These are phyloP conservation scores for Jackrogersella multiformis DNA, from an alignment of 495 filamentous ascomycete species.

Conservation along the genomic window DNA sequence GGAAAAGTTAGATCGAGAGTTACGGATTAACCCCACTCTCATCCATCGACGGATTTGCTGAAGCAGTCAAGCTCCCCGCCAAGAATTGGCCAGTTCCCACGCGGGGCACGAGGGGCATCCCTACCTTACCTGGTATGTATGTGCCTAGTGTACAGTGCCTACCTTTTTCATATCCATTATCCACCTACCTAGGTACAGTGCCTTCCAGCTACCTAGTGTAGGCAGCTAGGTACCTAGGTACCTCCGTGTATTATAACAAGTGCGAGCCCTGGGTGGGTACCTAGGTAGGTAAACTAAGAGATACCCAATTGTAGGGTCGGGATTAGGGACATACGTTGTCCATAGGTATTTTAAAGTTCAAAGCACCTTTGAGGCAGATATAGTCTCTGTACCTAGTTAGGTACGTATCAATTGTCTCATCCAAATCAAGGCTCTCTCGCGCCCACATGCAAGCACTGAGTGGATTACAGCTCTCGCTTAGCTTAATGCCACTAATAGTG, in stretches of 20 bases:
- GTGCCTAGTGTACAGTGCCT: too few relatives aligned
- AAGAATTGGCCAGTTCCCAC: conserved; percentile 13
- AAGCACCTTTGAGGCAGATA: neutral
- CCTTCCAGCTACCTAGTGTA: too few relatives aligned
- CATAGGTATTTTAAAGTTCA: neutral
- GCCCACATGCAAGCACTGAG: conserved; percentile 27
- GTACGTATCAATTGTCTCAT: neutral
- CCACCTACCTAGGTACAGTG: neutral
- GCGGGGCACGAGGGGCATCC: conserved; percentile 5
- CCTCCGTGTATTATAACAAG: too few relatives aligned
- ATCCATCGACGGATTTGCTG: conserved; percentile 18
- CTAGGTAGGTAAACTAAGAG: neutral
- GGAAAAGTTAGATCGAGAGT: conserved; percentile 29
- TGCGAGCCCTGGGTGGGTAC: too few relatives aligned
- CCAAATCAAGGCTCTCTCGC: neutral
- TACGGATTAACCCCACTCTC: conserved; percentile 41
- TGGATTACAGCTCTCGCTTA: conserved; percentile 18
- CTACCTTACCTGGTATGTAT: conserved; percentile 2
- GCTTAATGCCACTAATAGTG: neutral
- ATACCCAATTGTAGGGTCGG: conserved; percentile 4
- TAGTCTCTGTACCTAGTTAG: neutral
- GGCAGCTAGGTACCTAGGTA: too few relatives aligned
- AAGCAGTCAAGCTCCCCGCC: conserved; percentile 1
- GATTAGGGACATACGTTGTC: neutral
- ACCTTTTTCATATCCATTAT: too few relatives aligned